A percentile compares a stretch with the other conserved stretches of the same genome.
phyloP scores from a whole-genome alignment of 352 stramenopile species.

The Pythium phragmiticola region DNA sequence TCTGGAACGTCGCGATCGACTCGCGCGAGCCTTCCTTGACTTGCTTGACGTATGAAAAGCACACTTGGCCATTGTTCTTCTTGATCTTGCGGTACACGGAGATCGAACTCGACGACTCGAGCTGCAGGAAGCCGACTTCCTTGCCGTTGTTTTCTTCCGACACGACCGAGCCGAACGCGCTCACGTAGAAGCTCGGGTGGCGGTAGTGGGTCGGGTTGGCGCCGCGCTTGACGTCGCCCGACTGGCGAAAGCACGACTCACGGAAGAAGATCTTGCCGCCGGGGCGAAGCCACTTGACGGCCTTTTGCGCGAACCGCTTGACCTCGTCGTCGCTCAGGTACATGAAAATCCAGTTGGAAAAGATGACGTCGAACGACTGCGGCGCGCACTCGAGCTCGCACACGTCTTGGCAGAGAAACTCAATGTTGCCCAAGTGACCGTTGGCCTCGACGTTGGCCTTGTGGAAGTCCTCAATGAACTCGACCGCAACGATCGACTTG shows the following conservation, averaged over 20 bases:
- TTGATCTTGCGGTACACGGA: conserved; percentile 49
- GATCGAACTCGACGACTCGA: conserved; percentile 70
- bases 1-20: conserved; percentile 48
- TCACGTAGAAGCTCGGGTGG: conserved; percentile 42
- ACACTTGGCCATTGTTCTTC: conserved; percentile 83
- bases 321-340: conserved; percentile 33
- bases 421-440: conserved; percentile 58
- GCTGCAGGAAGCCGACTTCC: conserved; percentile 55
- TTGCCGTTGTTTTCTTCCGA: conserved; percentile 33
- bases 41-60: conserved; percentile 65
- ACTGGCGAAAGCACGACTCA: conserved; percentile 38
- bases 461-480: conserved; percentile 55
- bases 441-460: conserved; percentile 31
- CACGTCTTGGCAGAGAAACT: conserved; percentile 69
- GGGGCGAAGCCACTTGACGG: conserved; percentile 30
- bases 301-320: conserved; percentile 30
- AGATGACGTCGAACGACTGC: conserved; percentile 44
- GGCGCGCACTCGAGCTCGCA: conserved; percentile 52
- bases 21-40: conserved; percentile 40
- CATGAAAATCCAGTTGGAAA: conserved; percentile 40
- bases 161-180: conserved; percentile 30
- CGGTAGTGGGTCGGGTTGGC: conserved; percentile 48
- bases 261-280: conserved; percentile 36
- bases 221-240: conserved; percentile 39
- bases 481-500: conserved; percentile 33